Evolutionary conservation across 2,329 filamentous ascomycete species (phyloP), one percentile per base, ranked within the genome.

Genomic region (Alternaria dauci): DNA sequence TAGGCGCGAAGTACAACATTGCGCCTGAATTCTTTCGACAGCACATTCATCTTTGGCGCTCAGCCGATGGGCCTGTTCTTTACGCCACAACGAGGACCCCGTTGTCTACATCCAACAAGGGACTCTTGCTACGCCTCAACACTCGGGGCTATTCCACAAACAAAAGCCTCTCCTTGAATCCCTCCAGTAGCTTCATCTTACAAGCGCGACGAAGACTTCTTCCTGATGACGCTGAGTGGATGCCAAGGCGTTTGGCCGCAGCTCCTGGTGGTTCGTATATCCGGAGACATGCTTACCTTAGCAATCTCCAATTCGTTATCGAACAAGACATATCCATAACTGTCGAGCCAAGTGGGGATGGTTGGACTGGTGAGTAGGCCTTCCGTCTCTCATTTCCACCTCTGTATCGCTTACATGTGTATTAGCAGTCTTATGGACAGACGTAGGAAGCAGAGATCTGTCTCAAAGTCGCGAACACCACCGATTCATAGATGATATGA

Each of bases 21-120:
- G 46, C 32, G 3, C 47, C 52, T 8, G 59, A 59, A 20, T 62
- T 55, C 36, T 62, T 62, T 39, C 44, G 59, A 12, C 46, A 43
- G 34, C 59, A 62, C 42, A 53, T 62, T 6, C 55, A 62, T 39
- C 44, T 59, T 26, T 59, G 59, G 59, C 51, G 59, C 8, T 52
- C 59, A 7, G 25, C 55, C 6, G n/a, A 52, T 6, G 59, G 59
- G 6, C 39, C 59, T 28, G 59, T 62, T 8, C 25, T 59, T 28
- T 52, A 62, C 46, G 41, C 51, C 9, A 48, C 55, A 8, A 43
- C 55, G 3, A 47, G 38, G 16, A 28, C 48, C 8, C 59, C 55
- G 8, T 59, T 46, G 7, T 41, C 51, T 8, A 47, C 26, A 12
- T 42, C 48, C 11, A n/a, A n/a, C 12, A 53, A 41, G n/a, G 59